Evolutionary conservation across 1,139 yeast genomes (phyloP).

Genomic region (Kurtzmaniella quercitrusa): DNA sequence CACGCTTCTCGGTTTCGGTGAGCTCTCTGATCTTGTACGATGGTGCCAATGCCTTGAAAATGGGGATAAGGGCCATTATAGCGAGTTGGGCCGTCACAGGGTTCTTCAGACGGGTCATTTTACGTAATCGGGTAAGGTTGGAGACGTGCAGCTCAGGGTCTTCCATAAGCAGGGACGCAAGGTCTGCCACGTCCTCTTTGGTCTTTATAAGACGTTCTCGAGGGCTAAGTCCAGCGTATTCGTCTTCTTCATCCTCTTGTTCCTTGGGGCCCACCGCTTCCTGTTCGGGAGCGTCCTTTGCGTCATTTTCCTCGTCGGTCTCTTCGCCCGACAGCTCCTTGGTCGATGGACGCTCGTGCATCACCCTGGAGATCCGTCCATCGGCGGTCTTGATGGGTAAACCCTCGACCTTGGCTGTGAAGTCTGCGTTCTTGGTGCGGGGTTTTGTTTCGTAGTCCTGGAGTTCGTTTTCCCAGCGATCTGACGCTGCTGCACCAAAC

Average conservation of each 20-base stretch:
- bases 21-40: constrained; percentile 82
- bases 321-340: constrained; percentile 17
- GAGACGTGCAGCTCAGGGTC: constrained; percentile 85
- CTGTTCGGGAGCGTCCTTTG: constrained; percentile 10
- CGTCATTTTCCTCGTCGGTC: constrained; percentile 14
- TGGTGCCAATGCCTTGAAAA: constrained; percentile 82
- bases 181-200: constrained; percentile 79
- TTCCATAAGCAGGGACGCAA: constrained; percentile 75
- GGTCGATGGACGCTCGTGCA: constrained; percentile 25
- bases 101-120: constrained; percentile 65
- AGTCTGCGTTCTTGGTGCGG: constrained; percentile 28
- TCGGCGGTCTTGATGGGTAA: constrained; percentile 75
- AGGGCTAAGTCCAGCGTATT: constrained; percentile 49
- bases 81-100: constrained; percentile 71
- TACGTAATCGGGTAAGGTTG: constrained; percentile 64
- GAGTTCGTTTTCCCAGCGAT: constrained; percentile 56
- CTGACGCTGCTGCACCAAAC: constrained; percentile 14
- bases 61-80: constrained; percentile 73
- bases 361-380: constrained; percentile 67
- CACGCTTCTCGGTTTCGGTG: constrained; percentile 74
- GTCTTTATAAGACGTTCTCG: constrained; percentile 54
- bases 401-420: constrained; percentile 55
- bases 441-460: constrained; percentile 67
- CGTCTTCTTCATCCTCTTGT: constrained; percentile 28
- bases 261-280: constrained; percentile 17